Evolutionary conservation across 2,329 filamentous ascomycete genomes (phyloP).

Genomic region (Didymella pinodella): DNA sequence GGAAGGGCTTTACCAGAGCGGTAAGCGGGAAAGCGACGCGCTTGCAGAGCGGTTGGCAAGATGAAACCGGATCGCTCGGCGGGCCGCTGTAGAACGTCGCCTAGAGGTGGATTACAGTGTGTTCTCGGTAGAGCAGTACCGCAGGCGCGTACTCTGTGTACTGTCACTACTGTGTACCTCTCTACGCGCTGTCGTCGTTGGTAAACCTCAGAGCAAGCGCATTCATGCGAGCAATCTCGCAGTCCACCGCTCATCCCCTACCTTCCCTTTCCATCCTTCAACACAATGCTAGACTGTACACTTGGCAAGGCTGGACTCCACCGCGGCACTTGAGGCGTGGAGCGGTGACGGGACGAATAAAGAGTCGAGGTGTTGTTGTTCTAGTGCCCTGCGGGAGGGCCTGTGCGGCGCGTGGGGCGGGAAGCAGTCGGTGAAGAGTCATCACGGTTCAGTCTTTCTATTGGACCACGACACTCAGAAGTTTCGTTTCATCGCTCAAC

Average conservation of each 20-base stretch:
- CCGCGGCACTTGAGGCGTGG: slow-evolving; percentile 43
- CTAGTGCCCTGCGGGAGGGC: slow-evolving; percentile 41
- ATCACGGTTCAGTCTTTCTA: slow-evolving; percentile 33
- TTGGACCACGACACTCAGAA: slow-evolving; percentile 41
- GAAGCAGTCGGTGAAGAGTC: slow-evolving; percentile 42
- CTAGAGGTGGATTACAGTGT: slow-evolving; percentile 15
- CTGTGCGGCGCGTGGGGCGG: slow-evolving; percentile 25
- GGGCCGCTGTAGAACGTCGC: slow-evolving; percentile 21
- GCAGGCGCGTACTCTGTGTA: slow-evolving; percentile 21
- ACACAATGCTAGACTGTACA: slow-evolving; percentile 1
- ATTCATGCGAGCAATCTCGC: neutral
- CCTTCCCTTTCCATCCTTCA: slow-evolving; percentile 14
- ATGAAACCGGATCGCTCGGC: slow-evolving; percentile 44
- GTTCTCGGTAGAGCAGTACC: slow-evolving; percentile 13
- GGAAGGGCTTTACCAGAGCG: slow-evolving; percentile 30
- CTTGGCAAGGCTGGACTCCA: slow-evolving; percentile 21
- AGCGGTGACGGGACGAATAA: slow-evolving; percentile 42
- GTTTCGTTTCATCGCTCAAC: slow-evolving; percentile 46
- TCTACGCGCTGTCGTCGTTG: slow-evolving; percentile 4
- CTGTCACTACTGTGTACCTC: slow-evolving; percentile 1
- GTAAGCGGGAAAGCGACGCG: slow-evolving; percentile 42
- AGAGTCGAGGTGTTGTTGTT: slow-evolving; percentile 37
- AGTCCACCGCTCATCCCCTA: slow-evolving; percentile 15
- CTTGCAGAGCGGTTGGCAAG: slow-evolving; percentile 48
- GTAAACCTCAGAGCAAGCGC: neutral